Evolutionary conservation across 768 basidiomycete genomes (phyloP), one percentile per base, ranked within the genome.

Genomic region (Serendipita vermifera): DNA sequence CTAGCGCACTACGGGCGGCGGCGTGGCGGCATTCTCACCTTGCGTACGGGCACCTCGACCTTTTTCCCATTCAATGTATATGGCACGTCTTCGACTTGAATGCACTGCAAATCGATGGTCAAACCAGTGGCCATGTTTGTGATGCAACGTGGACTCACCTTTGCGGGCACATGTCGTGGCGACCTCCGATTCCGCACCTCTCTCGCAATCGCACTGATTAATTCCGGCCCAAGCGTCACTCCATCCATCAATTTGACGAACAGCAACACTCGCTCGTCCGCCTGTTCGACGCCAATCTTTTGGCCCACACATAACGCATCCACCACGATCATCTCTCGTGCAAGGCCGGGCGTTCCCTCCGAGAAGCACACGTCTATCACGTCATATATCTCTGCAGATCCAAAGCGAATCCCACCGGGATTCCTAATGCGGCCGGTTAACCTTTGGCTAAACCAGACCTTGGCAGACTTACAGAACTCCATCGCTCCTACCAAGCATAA

Each of bases 401-500:
- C 86, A 65, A 87, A 88, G 29, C 86, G 77, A 61, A 87, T 78
- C n/a, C 86, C 86, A 53, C 83, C 83, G 24, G 87, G 86, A 64
- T 88, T 89, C 61, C 80, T 82, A 64, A 27, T n/a, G 24, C 11
- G 17, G 36, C 36, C 11, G 11, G 11, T 11, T 11, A 38, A 38
- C 11, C n/a, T 11, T 38, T 38, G 11, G 36, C 36, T 17, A 38
- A 38, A 38, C 14, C 13, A 13, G 36, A 17, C 13, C 36, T 13
- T 43, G 35, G 9, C 15, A 57, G 54, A 75, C 80, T 64, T 63
- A 85, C 78, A 87, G 69, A 20, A 87, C 85, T 55, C 87, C 87
- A 62, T 90, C 87, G 55, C 84, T 85, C 51, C 86, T 75, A 5
- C 87, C 87, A 3, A 88, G 74, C 85, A 88, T 87, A 59, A 87